Percentiles rank a stretch among this genome's conserved stretches.
These are phyloP conservation scores for Phanerochaete carnosa DNA, from an alignment of 768 basidiomycete species.

Conservation along the genomic window DNA sequence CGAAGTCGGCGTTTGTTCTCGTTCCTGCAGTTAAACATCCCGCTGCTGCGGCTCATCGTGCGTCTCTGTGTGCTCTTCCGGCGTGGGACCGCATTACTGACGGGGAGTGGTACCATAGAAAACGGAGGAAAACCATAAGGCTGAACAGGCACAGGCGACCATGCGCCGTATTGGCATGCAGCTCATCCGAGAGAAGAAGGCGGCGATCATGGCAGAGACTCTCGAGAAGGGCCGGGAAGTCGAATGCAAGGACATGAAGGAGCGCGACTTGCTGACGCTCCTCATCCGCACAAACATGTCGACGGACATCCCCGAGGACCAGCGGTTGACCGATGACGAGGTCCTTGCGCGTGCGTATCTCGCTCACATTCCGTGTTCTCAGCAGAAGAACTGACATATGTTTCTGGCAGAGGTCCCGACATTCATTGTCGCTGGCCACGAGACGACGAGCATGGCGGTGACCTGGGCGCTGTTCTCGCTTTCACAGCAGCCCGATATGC, in stretches of 20 bases:
- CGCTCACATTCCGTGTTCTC: constrained; percentile 32
- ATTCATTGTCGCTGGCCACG: constrained; percentile 22
- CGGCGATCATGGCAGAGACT: constrained; percentile 23
- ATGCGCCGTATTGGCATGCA: constrained; percentile 26
- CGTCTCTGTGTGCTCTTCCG: not conserved
- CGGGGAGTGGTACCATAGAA: not conserved
- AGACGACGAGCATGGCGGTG: constrained; percentile 38
- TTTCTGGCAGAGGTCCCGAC: constrained; percentile 2
- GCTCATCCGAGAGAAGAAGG: constrained; percentile 31
- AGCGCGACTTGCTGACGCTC: constrained; percentile 59
- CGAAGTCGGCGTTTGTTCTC: not conserved
- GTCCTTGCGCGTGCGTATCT: too few relatives aligned
- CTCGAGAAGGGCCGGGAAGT: constrained; percentile 8
- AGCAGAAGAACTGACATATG: not conserved
- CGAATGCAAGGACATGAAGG: constrained; percentile 28
- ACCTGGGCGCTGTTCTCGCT: constrained; percentile 37
- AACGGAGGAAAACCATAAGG: not conserved
- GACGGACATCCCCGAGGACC: constrained; percentile 50
- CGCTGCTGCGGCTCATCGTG: constrained; percentile 20
- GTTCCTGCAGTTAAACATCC: constrained; percentile 19
- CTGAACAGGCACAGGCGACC: constrained; percentile 9
- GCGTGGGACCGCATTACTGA: too few relatives aligned
- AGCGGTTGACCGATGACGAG: constrained; percentile 59
- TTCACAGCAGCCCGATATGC: constrained; percentile 32
- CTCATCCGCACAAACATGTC: constrained; percentile 65